phyloP scores from a whole-genome alignment of 495 filamentous ascomycete genomes.

The Cercophora sp. region DNA sequence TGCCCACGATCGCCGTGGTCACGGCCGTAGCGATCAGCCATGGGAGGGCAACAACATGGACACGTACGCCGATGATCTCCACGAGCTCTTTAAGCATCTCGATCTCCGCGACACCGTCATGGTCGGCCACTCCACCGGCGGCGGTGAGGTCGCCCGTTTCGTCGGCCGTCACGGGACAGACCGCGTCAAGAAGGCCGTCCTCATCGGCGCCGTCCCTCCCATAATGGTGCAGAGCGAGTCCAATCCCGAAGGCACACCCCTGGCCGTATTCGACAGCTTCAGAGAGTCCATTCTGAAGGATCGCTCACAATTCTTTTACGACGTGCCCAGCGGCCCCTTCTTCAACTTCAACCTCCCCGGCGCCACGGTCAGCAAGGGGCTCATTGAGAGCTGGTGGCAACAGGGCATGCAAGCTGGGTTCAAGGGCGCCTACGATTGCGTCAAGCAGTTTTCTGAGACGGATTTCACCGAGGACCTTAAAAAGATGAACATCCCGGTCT shows the following conservation, averaged over 20 bases:
- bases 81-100: slow-evolving; percentile 33
- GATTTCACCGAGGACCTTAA: slow-evolving; percentile 42
- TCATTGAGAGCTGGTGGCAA: slow-evolving; percentile 40
- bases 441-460: slow-evolving; percentile 37
- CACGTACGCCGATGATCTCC: slow-evolving; percentile 36
- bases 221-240: slow-evolving; percentile 31
- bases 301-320: slow-evolving; percentile 39
- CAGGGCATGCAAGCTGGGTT: slow-evolving; percentile 38
- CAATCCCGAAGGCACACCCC: slow-evolving; percentile 33
- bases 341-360: slow-evolving; percentile 40
- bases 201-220: slow-evolving; percentile 36
- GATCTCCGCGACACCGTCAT: slow-evolving; percentile 31
- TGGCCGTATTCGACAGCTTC: slow-evolving; percentile 38
- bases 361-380: slow-evolving; percentile 32
- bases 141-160: slow-evolving; percentile 37
- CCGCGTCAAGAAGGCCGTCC: slow-evolving; percentile 36
- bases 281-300: slow-evolving; percentile 33
- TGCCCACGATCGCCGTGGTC: slow-evolving; percentile 42
- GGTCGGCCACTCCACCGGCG: slow-evolving; percentile 42
- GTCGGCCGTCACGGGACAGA: slow-evolving; percentile 30
- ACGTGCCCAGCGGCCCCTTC: slow-evolving; percentile 41
- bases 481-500: slow-evolving; percentile 35
- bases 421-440: slow-evolving; percentile 37
- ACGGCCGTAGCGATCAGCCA: slow-evolving; percentile 39
- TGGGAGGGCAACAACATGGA: slow-evolving; percentile 41